Evolutionary conservation across 495 filamentous ascomycete genomes (phyloP).

Genomic region (Chaetomium cochliodes): DNA sequence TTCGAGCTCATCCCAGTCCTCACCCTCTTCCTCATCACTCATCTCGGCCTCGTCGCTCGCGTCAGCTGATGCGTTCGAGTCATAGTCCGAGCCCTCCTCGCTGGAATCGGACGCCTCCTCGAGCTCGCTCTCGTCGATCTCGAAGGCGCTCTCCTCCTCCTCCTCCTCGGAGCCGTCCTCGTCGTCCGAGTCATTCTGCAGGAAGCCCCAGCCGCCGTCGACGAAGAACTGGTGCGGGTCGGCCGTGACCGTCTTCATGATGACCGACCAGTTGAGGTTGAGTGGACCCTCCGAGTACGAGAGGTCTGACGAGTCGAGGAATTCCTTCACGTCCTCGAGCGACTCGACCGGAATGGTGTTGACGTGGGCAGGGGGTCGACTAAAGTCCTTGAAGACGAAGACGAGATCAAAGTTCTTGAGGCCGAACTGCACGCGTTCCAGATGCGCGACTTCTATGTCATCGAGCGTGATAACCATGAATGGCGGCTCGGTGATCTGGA

Average conservation of each 20-base stretch:
- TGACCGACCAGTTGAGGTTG: constrained; percentile 97
- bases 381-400: constrained; percentile 96
- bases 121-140: constrained; percentile 80
- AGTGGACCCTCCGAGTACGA: constrained; percentile 91
- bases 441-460: constrained; percentile 93
- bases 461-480: constrained; percentile 93
- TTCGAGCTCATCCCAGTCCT: constrained; percentile 92
- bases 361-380: constrained; percentile 80
- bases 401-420: constrained; percentile 99
- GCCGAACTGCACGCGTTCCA: constrained; percentile 97
- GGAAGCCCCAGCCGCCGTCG: constrained; percentile 94
- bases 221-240: constrained; percentile 93
- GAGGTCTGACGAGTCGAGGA: constrained; percentile 93
- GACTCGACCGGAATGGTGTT: constrained; percentile 98
- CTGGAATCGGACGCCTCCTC: constrained; percentile 75
- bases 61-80: constrained; percentile 82
- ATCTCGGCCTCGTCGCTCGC: constrained; percentile 62
- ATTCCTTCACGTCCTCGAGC: constrained; percentile 94
- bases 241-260: constrained; percentile 97
- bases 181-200: constrained; percentile 82
- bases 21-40: constrained; percentile 73
- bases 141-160: constrained; percentile 84
- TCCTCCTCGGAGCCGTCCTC: constrained; percentile 76
- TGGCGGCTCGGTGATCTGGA: constrained; percentile 94
- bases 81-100: constrained; percentile 88